Base-by-base conservation (phyloP, 441 rosid species). In the Pelargonium australe region DNA sequence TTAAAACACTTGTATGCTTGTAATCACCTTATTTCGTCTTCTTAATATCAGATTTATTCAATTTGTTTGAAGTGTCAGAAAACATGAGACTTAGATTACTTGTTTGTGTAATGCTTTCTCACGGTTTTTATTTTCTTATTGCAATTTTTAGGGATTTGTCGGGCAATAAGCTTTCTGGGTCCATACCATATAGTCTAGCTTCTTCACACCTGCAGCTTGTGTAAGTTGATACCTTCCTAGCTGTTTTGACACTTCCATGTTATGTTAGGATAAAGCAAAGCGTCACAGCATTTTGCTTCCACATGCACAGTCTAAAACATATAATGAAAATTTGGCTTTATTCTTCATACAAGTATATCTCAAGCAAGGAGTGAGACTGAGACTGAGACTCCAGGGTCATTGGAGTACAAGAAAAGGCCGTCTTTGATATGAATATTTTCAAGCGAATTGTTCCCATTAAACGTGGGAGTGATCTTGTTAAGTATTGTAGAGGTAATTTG, bases 151-250 rank as follows among this genome's bases (percentile, higher is more conserved):
- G 98, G 78, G 98, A 93, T 77, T 85, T 93, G 75, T 87, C 97
- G 64, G 75, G 85, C 74, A 93, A 93, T 80, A 88, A 83, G 72
- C 80, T 90, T 72, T 73, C 91, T 0, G 98, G 98, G 57, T 75
- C 90, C 71, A 93, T 90, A 82, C 95, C 96, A 31, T 87, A 85
- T 80, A 89, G 91, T 79, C 79, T 93, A 62, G 66, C 86, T 65
- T 72, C 81, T 20, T 82, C 98, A 72, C 85, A 80, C 68, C 84
- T 93, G 81, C 92, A 85, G 80, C 86, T 82, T 73, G 89, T 85
- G 97, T 90, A 86, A 80, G 98, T 55, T 55, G 23, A 7, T 14
- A 14, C 7, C 61, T 55, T 55, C 20, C 19, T 55, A 55, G 3
- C 61, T 55, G 20, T 16, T 14, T 37, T 16, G 19, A 55, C 19